These are phyloP conservation scores for Trichoderma simmonsii DNA, from an alignment of 2,329 filamentous ascomycete species.

Conservation along the genomic window DNA sequence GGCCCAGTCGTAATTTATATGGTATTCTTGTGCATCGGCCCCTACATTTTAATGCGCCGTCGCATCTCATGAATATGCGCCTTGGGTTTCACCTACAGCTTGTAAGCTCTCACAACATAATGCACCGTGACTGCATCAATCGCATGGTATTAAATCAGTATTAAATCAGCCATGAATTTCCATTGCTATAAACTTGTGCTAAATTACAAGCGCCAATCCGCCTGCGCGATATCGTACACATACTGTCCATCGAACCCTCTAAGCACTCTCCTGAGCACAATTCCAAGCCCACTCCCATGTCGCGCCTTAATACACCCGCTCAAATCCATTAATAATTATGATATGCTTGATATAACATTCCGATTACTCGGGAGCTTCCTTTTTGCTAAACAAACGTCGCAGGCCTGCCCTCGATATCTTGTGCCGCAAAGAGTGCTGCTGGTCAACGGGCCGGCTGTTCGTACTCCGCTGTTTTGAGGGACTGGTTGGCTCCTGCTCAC, in stretches of 20 bases:
- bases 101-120: neutral
- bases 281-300: neutral
- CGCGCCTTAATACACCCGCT: neutral
- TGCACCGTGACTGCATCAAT: neutral
- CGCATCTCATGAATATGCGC: neutral
- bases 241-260: neutral
- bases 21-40: neutral
- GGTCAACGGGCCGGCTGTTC: neutral
- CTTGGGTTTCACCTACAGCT: neutral
- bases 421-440: slow-evolving; percentile 19
- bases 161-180: neutral
- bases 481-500: neutral
- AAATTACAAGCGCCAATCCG: neutral
- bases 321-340: neutral
- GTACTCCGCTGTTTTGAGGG: neutral
- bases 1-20: neutral
- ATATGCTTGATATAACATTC: neutral
- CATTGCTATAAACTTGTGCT: neutral
- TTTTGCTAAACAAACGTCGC: slow-evolving; percentile 20
- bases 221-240: neutral
- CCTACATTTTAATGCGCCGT: neutral
- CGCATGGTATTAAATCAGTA: neutral
- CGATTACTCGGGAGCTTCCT: neutral
- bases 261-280: neutral
- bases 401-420: slow-evolving; percentile 23